Evolutionary conservation across 83 land plant species (phyloP), one percentile per base, ranked within the genome.

Genomic region (Thuja plicata): DNA sequence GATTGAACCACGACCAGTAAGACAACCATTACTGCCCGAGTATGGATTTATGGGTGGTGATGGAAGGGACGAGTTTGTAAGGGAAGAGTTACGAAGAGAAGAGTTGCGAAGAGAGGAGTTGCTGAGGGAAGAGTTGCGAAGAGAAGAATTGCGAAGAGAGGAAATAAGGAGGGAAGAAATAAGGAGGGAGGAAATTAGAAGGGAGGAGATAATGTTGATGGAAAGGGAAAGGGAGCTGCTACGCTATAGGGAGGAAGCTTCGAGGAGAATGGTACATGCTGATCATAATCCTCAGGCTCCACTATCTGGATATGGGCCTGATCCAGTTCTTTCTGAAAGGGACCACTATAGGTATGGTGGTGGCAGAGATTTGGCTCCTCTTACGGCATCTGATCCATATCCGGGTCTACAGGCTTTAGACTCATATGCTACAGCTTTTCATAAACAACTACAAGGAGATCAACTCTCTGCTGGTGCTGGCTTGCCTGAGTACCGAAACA

Each of bases 181-280:
- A 54, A 54, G 57, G 57, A 54, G 57, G 19, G 52, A 52, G 37
- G 73, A 66, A 27, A 66, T 66, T 8, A 24, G 73, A 2, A 66
- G 73, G 73, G 73, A 66, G 30, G 73, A 66, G 27, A 7, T 66
- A 11, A 0, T 66, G 73, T 7, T 66, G 73, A 66, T 66, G 73
- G 73, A 66, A 27, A 84, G 86, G 57, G 57, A 84, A 84, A 52
- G 86, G 86, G 86, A 84, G 52, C 60, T 84, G 60, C 34, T 46
- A 10, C 86, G 86, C 5, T 38, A 37, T 16, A 19, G 82, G 82
- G 82, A 54, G 66, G 86, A 85, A 37, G 66, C 57, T 16, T 27
- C 86, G 2, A 34, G 86, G 60, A 60, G 62, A 13, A 16, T 35
- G 52, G 86, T n/a, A 32, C 86, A 34, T 84, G 55, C 41, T 11